Percentiles rank a stretch among this genome's conserved stretches.
Evolutionary conservation across 2,329 filamentous ascomycete species (phyloP).

Genomic region (Fusarium nodosum): DNA sequence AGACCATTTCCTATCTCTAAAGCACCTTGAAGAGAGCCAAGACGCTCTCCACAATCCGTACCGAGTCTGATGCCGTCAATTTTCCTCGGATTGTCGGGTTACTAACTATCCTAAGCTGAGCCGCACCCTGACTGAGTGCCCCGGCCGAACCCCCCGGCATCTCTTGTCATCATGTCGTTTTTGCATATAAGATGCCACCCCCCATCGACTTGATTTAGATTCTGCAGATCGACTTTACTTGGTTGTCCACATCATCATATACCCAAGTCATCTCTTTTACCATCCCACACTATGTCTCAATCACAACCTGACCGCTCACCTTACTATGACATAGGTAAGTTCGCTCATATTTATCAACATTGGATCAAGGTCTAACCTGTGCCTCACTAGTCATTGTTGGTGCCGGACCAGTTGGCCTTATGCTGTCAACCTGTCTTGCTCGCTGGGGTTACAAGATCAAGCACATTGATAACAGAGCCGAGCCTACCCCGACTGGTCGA

Average conservation of each 20-base stretch:
- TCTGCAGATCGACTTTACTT: slow-evolving; percentile 17
- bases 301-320: slow-evolving; percentile 39
- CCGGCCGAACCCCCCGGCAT: slow-evolving; percentile 29
- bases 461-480: slow-evolving; percentile 90
- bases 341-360: not conserved
- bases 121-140: slow-evolving; percentile 23
- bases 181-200: slow-evolving; percentile 39
- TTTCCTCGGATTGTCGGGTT: slow-evolving; percentile 38
- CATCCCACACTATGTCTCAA: slow-evolving; percentile 35
- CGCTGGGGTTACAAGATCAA: slow-evolving; percentile 96
- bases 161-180: slow-evolving; percentile 28
- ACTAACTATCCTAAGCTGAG: slow-evolving; percentile 8
- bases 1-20: slow-evolving; percentile 11
- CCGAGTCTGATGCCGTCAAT: slow-evolving; percentile 43
- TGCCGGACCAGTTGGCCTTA: slow-evolving; percentile 88
- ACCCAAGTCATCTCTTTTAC: slow-evolving; percentile 16
- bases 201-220: slow-evolving; percentile 16
- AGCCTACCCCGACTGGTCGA: slow-evolving; percentile 86
- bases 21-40: slow-evolving; percentile 10
- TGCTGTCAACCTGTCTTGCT: slow-evolving; percentile 88
- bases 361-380: slow-evolving; percentile 41
- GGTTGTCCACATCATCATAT: slow-evolving; percentile 16
- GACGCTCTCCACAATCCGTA: slow-evolving; percentile 32
- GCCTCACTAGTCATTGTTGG: slow-evolving; percentile 80
- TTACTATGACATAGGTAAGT: slow-evolving; percentile 63